Evolutionary conservation across 2,329 filamentous ascomycete species (phyloP), one percentile per base, ranked within the genome.

Genomic region (Venturia nashicola): DNA sequence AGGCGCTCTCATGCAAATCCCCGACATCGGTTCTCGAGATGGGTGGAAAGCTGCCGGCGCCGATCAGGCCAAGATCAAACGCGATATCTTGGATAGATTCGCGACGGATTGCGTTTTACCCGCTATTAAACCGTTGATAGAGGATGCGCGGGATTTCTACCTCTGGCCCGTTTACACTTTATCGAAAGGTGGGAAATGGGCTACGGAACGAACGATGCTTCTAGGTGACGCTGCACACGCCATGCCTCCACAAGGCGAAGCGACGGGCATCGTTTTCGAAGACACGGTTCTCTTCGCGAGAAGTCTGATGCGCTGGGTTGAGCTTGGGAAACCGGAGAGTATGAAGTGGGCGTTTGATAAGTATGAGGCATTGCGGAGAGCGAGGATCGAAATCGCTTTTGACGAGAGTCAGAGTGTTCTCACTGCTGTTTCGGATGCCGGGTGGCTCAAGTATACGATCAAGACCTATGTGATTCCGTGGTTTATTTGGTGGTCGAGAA

Each of bases 171-270:
- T 79, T 0, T 77, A 77, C 65, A 72, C 75, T 51, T 70, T 79
- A 2, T 71, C 68, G 1, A 72, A 73, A 0, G 71, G 72, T 9
- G 75, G 74, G 6, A 71, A 68, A 27, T 79, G 77, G 77, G 72
- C 67, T 51, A 73, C 71, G 6, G 72, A 75, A n/a, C 71, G 75
- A 5, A 73, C 73, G 3, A 70, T 79, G 27, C 66, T 80, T 5
- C 67, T 80, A 4, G 77, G 78, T 5, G 78, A 80, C 70, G 77
- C 78, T 34, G 78, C 77, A 5, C 77, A 80, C 66, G 77, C 77
- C 44, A 79, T 79, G 77, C 77, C 77, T 1, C 77, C 77, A 0
- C 74, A 75, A 27, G 77, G 78, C 55, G 77, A 79, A 69, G 77
- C 75, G 6, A 76, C 76, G 8, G 74, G 76, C 1, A 75, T 77